Conservation (phyloP, 768 basidiomycete species). For the Tylopilus vinaceipallidus region DNA sequence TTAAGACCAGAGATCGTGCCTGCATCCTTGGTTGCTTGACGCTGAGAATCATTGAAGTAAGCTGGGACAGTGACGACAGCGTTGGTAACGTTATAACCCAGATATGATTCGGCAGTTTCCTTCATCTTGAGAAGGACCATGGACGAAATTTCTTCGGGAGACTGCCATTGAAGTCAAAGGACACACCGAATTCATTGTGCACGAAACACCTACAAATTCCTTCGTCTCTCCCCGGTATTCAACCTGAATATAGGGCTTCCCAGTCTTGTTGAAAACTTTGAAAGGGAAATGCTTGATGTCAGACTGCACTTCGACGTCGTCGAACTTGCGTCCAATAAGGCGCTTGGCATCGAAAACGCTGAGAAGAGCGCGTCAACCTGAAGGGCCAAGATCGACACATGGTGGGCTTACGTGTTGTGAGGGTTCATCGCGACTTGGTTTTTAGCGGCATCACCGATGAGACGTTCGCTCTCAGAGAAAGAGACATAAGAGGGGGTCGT, state of each 20-base stretch:
- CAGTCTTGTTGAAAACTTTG: constrained; percentile 79
- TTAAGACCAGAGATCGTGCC: constrained; percentile 93
- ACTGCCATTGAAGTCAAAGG: constrained; percentile 43
- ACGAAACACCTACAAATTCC: constrained; percentile 68
- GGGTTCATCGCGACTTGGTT: constrained; percentile 99
- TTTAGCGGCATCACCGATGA: constrained; percentile 99
- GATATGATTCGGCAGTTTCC: constrained; percentile 96
- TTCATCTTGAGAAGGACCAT: constrained; percentile 99
- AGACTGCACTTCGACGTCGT: constrained; percentile 79
- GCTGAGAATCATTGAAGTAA: constrained; percentile 99
- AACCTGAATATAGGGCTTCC: constrained; percentile 87
- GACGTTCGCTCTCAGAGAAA: constrained; percentile 92
- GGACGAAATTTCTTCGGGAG: constrained; percentile 96
- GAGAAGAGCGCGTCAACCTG: constrained; percentile 9
- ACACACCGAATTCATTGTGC: constrained; percentile 3
- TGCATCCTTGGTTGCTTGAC: constrained; percentile 98
- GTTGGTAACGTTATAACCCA: constrained; percentile 79
- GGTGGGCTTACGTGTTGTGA: constrained; percentile 63
- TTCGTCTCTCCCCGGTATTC: constrained; percentile 93
- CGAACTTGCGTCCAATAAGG: constrained; percentile 91
- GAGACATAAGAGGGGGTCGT: constrained; percentile 96
- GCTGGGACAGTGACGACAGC: constrained; percentile 97
- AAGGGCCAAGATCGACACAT: not conserved
- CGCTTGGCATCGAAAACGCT: constrained; percentile 99
- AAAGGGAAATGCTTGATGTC: constrained; percentile 95